Base-by-base conservation (phyloP, 495 filamentous ascomycete species). In the Penicillium ucsense region DNA sequence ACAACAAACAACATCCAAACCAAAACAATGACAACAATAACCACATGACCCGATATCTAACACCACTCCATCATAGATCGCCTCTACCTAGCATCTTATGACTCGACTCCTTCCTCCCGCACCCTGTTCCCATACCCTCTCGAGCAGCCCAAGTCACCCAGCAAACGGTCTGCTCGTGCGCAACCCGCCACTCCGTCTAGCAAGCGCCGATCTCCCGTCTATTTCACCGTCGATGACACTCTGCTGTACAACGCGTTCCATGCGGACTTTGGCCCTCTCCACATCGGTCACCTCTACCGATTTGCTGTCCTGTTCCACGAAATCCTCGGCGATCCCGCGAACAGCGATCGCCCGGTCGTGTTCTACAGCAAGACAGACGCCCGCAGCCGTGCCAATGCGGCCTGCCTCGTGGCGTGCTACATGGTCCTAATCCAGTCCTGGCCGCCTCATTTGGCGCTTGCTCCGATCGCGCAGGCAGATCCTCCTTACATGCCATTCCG, bases 361-460 rank as follows among this genome's bases (percentile, higher is more conserved):
- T 94, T 97, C 63, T 97, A 89, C 81, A 95, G 90, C 63, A 83
- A 81, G 45, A 83, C 88, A 0, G 90, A 99, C 70, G 80, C 91
- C 31, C 82, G 89, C 50, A 95, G 90, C 81, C 80, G 92, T 46
- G 90, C 92, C 55, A 99, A 99, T 70, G 91, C 94, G 8, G 90
- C 91, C n/a, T 95, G 89, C 65, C 70, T 97, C 39, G 76, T 97
- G 8, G 91, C 91, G 32, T 91, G 85, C 66, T 97, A 97, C 63
- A 95, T 97, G 91, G 86, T 98, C n/a, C 70, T 99, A 42, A 92
- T 99, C 56, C 92, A 99, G 65, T 82, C 80, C 8, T 99, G 94
- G 94, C 84, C 92, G n/a, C 92, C 92, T 30, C 92, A 99, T 73
- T 71, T 97, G 49, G 94, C 91, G n/a, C 79, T 99, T 3, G 91